Evolutionary conservation across 306 rosid genomes (phyloP), one percentile per base, ranked within the genome.

Genomic region (Aeschynomene evenia): DNA sequence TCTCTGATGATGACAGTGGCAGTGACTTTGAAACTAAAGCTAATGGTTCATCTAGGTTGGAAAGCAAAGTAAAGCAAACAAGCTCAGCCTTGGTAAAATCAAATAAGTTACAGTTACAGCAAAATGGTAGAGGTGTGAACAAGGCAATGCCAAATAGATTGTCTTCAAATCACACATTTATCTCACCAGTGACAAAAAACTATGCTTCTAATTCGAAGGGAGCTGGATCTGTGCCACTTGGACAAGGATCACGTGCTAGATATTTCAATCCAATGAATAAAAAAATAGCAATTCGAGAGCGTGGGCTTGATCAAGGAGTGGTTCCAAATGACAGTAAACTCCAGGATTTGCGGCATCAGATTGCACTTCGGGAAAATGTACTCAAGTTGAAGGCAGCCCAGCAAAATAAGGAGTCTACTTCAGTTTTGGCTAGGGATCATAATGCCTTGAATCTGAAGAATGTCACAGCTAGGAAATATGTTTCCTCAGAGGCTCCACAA

Each of bases 1-100:
- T 93, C 77, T 93, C 97, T n/a, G 98, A 90, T 66, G 90, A 85
- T 83, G 97, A 90, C 55, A 92, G 96, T 85, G 93, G 81, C 26
- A 90, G 94, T 75, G 98, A 88, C 59, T 59, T 82, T 76, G 98
- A 90, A 80, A 67, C 82, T 62, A 84, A 84, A 79, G 65, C 67
- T 45, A 81, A 70, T 37, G 13, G 46, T 45, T 56, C n/a, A n/a
- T n/a, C 78, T 68, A 74, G 74, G 68, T 66, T 73, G 74, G 80
- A 63, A 19, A 29, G 67, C 49, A 68, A 78, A 70, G 66, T 64
- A 71, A 90, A 81, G 77, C 86, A 78, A 29, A 83, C 84, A 22
- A 63, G 65, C 71, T 80, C 88, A 50, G 77, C 76, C 36, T 58
- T 59, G 51, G 79, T 58, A 77, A 83, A 78, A 70, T 66, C 88